These are phyloP conservation scores for Aureobasidium melanogenum DNA, from an alignment of 2,329 filamentous ascomycete species.

Conservation along the genomic window DNA sequence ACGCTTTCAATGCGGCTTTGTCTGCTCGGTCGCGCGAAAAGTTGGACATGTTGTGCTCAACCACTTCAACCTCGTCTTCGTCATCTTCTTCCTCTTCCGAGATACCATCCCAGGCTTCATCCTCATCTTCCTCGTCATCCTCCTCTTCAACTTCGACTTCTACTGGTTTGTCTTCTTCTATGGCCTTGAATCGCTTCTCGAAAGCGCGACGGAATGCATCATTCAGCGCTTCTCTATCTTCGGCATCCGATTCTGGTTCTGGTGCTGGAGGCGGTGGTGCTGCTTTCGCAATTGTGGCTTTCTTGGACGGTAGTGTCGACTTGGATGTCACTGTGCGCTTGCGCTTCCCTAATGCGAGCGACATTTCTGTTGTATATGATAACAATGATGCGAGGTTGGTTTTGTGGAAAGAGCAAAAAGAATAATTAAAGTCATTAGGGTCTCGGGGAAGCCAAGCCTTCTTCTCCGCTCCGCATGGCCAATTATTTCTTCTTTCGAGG, in stretches of 20 bases:
- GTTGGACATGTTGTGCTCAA: slow-evolving; percentile 31
- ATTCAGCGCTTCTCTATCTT: slow-evolving; percentile 51
- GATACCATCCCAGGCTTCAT: slow-evolving; percentile 14
- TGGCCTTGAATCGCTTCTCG: slow-evolving; percentile 75
- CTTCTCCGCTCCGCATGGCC: background rate
- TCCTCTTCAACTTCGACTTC: slow-evolving; percentile 23
- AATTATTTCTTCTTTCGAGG: background rate
- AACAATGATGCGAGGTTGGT: too few relatives aligned
- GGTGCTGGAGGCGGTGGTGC: background rate
- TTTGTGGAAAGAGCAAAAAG: background rate
- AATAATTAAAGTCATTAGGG: background rate
- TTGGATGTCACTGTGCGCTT: slow-evolving; percentile 28
- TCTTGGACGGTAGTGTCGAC: slow-evolving; percentile 15
- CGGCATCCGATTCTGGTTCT: slow-evolving; percentile 23
- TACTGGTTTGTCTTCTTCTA: slow-evolving; percentile 32
- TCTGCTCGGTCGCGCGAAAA: slow-evolving; percentile 20
- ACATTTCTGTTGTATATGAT: slow-evolving; percentile 21
- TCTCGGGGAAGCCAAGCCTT: slow-evolving; percentile 11
- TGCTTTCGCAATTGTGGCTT: background rate
- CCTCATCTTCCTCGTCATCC: slow-evolving; percentile 20
- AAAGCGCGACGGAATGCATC: slow-evolving; percentile 71
- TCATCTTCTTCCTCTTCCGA: slow-evolving; percentile 25
- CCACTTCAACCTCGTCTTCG: slow-evolving; percentile 32
- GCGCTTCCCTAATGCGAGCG: slow-evolving; percentile 35
- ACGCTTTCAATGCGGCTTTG: slow-evolving; percentile 63